Evolutionary conservation across 768 basidiomycete genomes (phyloP).

Genomic region (Phaeotremella skinneri): DNA sequence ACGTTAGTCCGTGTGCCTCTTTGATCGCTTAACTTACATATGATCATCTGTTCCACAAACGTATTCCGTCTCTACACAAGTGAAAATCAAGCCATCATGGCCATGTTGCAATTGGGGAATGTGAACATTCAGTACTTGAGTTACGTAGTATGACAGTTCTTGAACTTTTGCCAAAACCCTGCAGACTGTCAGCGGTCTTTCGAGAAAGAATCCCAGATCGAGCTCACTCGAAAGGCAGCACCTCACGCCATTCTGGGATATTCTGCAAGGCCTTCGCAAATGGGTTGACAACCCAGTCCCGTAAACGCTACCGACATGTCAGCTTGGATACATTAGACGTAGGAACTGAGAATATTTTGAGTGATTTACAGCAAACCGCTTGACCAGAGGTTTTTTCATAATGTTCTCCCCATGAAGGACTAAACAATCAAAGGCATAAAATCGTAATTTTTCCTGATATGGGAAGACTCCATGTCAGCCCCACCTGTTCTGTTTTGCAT

Average conservation of each 20-base stretch:
- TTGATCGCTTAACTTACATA: slow-evolving; percentile 61
- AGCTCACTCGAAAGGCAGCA: slow-evolving; percentile 79
- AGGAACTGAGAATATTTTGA: too few relatives aligned
- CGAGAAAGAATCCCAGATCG: background rate
- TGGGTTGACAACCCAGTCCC: slow-evolving; percentile 78
- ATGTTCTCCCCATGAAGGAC: slow-evolving; percentile 82
- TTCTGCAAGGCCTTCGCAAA: slow-evolving; percentile 68
- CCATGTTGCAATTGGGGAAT: slow-evolving; percentile 84
- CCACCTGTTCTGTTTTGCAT: slow-evolving; percentile 3
- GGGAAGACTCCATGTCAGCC: background rate
- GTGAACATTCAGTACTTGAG: slow-evolving; percentile 77
- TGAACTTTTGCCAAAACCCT: slow-evolving; percentile 88
- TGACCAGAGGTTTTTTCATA: slow-evolving; percentile 76
- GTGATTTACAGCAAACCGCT: slow-evolving; percentile 78
- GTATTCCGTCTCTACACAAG: slow-evolving; percentile 80
- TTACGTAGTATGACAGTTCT: slow-evolving; percentile 78
- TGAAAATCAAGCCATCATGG: slow-evolving; percentile 95
- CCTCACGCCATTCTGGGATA: slow-evolving; percentile 64
- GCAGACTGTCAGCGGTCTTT: background rate
- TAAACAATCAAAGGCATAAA: slow-evolving; percentile 88
- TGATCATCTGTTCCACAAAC: slow-evolving; percentile 76
- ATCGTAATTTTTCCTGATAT: slow-evolving; percentile 72
- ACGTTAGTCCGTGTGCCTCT: background rate
- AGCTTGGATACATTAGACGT: background rate
- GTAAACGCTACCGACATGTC: slow-evolving; percentile 61